These are phyloP conservation scores for Diaporthe ampelina DNA, from an alignment of 2,329 filamentous ascomycete species.

Conservation along the genomic window DNA sequence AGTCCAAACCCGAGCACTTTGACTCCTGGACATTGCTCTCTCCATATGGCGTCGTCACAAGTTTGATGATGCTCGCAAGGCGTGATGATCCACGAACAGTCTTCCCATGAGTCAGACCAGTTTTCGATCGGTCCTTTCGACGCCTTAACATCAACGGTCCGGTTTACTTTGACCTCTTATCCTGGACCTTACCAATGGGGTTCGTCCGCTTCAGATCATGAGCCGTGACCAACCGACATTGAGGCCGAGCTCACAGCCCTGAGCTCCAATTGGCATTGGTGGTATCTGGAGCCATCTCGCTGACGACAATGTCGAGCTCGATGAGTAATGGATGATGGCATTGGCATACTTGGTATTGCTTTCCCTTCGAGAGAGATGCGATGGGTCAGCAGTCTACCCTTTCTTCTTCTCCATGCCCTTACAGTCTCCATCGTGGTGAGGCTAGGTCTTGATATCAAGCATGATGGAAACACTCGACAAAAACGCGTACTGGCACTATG, in stretches of 20 bases:
- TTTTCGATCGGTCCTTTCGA: neutral
- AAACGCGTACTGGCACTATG: neutral
- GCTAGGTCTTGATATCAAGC: neutral
- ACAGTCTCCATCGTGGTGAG: neutral
- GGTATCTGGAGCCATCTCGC: neutral
- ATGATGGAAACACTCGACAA: neutral
- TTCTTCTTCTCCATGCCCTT: neutral
- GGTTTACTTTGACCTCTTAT: neutral
- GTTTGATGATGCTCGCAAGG: neutral
- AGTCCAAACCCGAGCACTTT: neutral
- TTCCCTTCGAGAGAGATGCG: neutral
- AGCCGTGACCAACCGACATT: neutral
- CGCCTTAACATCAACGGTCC: neutral
- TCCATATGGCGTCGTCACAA: neutral
- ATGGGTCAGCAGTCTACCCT: neutral
- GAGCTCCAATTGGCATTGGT: conserved; percentile 5
- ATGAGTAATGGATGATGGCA: conserved; percentile 8
- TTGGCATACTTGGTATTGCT: too few species aligned
- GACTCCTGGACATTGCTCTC: too few species aligned
- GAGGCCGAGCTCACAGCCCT: neutral
- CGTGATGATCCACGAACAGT: neutral
- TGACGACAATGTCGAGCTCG: neutral
- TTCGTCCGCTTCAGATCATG: neutral
- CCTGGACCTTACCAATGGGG: neutral
- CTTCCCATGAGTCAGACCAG: neutral